phyloP scores from a whole-genome alignment of 2,329 filamentous ascomycete genomes.

The Nothophaeocryptopus gaeumannii region DNA sequence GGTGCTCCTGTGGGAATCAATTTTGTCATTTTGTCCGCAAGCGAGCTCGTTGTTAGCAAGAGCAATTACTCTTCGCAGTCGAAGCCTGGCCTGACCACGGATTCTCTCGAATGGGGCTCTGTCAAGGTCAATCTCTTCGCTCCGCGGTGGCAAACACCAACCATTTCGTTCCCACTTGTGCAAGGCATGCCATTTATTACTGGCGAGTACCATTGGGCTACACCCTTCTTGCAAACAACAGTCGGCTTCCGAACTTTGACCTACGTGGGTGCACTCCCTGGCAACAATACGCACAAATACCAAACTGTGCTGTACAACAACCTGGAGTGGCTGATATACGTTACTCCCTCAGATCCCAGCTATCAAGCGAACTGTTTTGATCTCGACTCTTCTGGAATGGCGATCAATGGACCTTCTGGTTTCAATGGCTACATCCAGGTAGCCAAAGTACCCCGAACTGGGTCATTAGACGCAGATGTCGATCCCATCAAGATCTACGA shows the following conservation, averaged over 20 bases:
- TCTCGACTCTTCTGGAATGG: slow-evolving; percentile 52
- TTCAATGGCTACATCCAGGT: slow-evolving; percentile 82
- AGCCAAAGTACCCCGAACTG: slow-evolving; percentile 63
- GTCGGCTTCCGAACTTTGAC: slow-evolving; percentile 69
- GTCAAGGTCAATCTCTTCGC: slow-evolving; percentile 65
- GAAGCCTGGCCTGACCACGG: slow-evolving; percentile 44
- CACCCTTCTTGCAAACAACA: slow-evolving; percentile 70
- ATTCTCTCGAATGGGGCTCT: slow-evolving; percentile 56
- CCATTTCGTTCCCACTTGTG: slow-evolving; percentile 75
- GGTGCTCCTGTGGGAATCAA: slow-evolving; percentile 80
- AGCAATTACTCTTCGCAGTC: slow-evolving; percentile 29
- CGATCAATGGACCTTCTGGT: slow-evolving; percentile 61
- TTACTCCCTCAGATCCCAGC: slow-evolving; percentile 53
- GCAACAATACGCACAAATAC: slow-evolving; percentile 71
- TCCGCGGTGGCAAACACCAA: slow-evolving; percentile 49
- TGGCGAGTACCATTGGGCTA: slow-evolving; percentile 64
- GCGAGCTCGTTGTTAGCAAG: slow-evolving; percentile 57
- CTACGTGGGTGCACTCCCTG: slow-evolving; percentile 50
- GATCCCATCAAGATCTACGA: slow-evolving; percentile 69
- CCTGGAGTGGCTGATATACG: slow-evolving; percentile 74
- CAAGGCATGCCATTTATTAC: slow-evolving; percentile 91
- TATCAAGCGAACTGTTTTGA: slow-evolving; percentile 60
- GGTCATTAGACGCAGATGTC: slow-evolving; percentile 1
- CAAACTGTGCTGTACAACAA: slow-evolving; percentile 69
- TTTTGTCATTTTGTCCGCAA: slow-evolving; percentile 74